A percentile compares a stretch with the other conserved stretches of the same genome.
phyloP scores from a whole-genome alignment of 2,329 filamentous ascomycete species.

The Penicillium sp. region DNA sequence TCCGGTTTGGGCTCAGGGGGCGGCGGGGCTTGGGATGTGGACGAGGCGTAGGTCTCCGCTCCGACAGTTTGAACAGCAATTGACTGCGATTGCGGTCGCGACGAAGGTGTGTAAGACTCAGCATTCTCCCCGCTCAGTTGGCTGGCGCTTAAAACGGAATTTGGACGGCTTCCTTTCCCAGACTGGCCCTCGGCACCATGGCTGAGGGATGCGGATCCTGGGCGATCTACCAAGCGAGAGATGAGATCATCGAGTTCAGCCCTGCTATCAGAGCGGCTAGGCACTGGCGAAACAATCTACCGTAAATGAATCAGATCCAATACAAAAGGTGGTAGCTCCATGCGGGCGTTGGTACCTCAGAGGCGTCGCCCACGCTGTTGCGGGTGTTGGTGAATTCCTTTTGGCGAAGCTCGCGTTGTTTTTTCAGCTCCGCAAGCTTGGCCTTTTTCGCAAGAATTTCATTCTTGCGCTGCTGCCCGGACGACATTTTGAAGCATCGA shows the following conservation, averaged over 20 bases:
- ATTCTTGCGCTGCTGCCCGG: slow-evolving; percentile 70
- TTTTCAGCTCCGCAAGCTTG: slow-evolving; percentile 92
- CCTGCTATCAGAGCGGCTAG: slow-evolving; percentile 58
- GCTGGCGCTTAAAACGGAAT: slow-evolving; percentile 75
- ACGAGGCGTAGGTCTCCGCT: slow-evolving; percentile 61
- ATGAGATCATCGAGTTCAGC: slow-evolving; percentile 81
- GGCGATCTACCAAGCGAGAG: slow-evolving; percentile 72
- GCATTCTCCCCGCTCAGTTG: slow-evolving; percentile 68
- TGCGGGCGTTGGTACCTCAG: slow-evolving; percentile 55
- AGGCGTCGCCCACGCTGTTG: slow-evolving; percentile 60
- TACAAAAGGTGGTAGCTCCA: slow-evolving; percentile 4
- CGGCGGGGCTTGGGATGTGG: slow-evolving; percentile 70
- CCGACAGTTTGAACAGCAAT: slow-evolving; percentile 63
- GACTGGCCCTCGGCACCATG: slow-evolving; percentile 44
- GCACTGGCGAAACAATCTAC: slow-evolving; percentile 63
- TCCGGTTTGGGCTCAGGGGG: slow-evolving; percentile 53
- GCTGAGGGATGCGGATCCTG: slow-evolving; percentile 60
- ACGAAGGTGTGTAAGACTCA: slow-evolving; percentile 35
- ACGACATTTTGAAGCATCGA: slow-evolving; percentile 25
- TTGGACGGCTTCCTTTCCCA: slow-evolving; percentile 64
- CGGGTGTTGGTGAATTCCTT: slow-evolving; percentile 67
- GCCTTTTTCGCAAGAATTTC: slow-evolving; percentile 96
- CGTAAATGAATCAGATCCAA: slow-evolving; percentile 11
- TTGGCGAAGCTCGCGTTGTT: slow-evolving; percentile 77
- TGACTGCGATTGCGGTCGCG: slow-evolving; percentile 40